Evolutionary conservation across 441 rosid species (phyloP), one percentile per base, ranked within the genome.

Genomic region (Isatis lusitanica): DNA sequence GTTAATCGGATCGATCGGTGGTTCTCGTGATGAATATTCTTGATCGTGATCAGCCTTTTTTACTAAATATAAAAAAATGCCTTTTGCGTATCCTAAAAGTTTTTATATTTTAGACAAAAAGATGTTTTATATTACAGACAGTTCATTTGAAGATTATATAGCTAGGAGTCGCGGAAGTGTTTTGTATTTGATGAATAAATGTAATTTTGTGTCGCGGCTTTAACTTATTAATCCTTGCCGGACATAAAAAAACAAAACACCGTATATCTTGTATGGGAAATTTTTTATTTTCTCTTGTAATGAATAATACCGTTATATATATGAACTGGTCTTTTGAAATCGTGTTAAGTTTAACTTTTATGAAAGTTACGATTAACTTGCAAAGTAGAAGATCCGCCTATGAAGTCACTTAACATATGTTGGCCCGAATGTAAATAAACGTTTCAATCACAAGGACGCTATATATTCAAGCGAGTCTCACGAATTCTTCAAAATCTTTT

Each of bases 1-100:
- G 68, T 85, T 79, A 38, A 47, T 39, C 43, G 16, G n/a, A 50
- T 68, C 51, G 15, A 46, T 63, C 71, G 31, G 42, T 47, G 71
- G 70, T 66, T 21, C 71, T 69, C 66, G 42, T 63, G 28, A 63
- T 46, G 6, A 21, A 46, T 7, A 73, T 66, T 74, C 44, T 48
- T 74, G 30, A 40, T 50, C 75, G 56, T 38, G 74, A 56, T 46
- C 69, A 67, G 13, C 42, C 60, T 24, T 40, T 9, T 71, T 16
- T 18, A 1, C 26, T 43, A 38, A 28, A 63, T 44, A 43, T 63
- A 11, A 10, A 12, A 6, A 36, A 38, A 47, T 46, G 72, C 66
- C 24, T 51, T 68, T 6, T 38, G 65, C 70, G 63, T 69, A 75
- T 55, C 28, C 3, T 39, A 13, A 63, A 63, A 70, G 52, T 70